phyloP scores from a whole-genome alignment of 2,329 filamentous ascomycete species.

The Penicillium oxalicum region DNA sequence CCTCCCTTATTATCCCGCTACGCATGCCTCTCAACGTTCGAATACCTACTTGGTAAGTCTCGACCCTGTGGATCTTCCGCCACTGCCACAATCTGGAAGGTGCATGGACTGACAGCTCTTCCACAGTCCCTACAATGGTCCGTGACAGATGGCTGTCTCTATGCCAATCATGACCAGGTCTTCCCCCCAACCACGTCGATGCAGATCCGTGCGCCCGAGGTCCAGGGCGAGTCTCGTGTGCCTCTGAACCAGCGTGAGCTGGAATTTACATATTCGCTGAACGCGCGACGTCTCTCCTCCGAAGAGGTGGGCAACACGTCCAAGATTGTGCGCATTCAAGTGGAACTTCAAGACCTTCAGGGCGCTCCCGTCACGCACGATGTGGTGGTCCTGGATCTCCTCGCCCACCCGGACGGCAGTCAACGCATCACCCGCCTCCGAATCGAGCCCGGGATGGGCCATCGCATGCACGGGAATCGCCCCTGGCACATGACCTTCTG shows the following conservation, averaged over 20 bases:
- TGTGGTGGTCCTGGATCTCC: slow-evolving; percentile 26
- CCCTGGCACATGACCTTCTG: slow-evolving; percentile 22
- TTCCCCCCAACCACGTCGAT: slow-evolving; percentile 26
- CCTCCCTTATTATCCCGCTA: slow-evolving; percentile 16
- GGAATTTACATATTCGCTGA: slow-evolving; percentile 20
- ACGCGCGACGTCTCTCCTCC: slow-evolving; percentile 19
- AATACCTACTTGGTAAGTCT: slow-evolving; percentile 14
- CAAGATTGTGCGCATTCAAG: slow-evolving; percentile 17
- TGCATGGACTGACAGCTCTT: slow-evolving; percentile 1
- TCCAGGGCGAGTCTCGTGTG: slow-evolving; percentile 8
- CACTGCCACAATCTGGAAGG: background rate
- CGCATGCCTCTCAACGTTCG: background rate
- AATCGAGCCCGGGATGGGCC: slow-evolving; percentile 15
- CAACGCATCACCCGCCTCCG: slow-evolving; percentile 25
- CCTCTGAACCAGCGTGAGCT: slow-evolving; percentile 9
- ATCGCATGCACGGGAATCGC: slow-evolving; percentile 1
- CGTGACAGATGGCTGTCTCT: slow-evolving; percentile 23
- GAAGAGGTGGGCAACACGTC: slow-evolving; percentile 8
- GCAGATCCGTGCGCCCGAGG: slow-evolving; percentile 22
- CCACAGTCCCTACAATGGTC: slow-evolving; percentile 24
- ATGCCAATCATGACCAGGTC: slow-evolving; percentile 25
- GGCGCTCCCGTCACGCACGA: slow-evolving; percentile 23
- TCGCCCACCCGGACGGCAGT: slow-evolving; percentile 19
- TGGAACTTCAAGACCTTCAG: slow-evolving; percentile 22
- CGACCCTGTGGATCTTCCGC: background rate